Evolutionary conservation across 345 rosid species (phyloP).

Genomic region (thale cress (Arabidopsis thaliana)): DNA sequence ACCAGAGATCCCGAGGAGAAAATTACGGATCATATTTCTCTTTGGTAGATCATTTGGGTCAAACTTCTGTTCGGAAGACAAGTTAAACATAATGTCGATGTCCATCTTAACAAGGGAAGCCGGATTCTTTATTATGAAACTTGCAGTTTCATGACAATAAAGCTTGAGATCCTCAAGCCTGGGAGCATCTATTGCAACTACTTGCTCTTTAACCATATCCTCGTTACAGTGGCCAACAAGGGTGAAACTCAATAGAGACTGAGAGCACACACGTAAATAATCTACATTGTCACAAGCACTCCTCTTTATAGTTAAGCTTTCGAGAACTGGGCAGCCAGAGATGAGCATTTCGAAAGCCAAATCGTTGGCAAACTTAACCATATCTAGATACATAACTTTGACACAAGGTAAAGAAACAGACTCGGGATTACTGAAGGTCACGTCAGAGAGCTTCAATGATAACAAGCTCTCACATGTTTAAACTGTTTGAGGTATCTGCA

Average conservation of each 20-base stretch:
- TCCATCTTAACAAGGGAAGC: background rate
- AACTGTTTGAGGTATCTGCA: background rate
- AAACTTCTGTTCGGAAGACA: background rate
- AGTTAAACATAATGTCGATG: background rate
- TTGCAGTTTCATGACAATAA: background rate
- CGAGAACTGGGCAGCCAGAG: conserved; percentile 1
- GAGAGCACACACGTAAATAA: too few species aligned
- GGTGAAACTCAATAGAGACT: too few species aligned
- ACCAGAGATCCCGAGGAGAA: background rate
- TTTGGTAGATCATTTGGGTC: background rate
- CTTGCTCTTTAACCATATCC: background rate
- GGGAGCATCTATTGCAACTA: background rate
- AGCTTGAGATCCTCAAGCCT: background rate
- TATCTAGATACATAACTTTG: background rate
- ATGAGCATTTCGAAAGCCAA: background rate
- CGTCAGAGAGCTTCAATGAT: background rate
- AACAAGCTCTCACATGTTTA: conserved; percentile 8
- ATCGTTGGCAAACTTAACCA: background rate
- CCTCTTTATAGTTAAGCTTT: background rate
- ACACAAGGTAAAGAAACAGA: too few species aligned
- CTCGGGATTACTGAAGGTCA: background rate
- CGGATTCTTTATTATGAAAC: background rate
- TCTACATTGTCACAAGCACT: background rate
- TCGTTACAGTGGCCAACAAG: background rate
- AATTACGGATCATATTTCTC: background rate